Conservation (phyloP, 257 asterid species). For the Fraxinus americana region DNA sequence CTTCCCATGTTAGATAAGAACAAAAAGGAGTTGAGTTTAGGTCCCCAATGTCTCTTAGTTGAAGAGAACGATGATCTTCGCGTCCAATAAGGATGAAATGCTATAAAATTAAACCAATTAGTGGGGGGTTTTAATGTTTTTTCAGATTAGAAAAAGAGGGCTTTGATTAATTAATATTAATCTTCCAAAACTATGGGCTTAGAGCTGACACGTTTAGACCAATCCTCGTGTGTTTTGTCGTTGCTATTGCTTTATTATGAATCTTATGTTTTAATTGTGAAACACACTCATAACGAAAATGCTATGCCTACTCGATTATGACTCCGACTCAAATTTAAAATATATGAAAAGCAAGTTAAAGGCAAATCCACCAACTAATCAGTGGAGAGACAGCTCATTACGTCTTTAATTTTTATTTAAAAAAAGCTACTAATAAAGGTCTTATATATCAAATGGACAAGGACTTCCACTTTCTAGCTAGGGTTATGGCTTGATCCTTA, state of each 20-base stretch:
- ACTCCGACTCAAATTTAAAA: constrained; percentile 17
- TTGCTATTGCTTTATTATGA: neutral
- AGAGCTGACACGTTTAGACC: constrained; percentile 35
- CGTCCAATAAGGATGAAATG: constrained; percentile 25
- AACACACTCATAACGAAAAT: neutral
- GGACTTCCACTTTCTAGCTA: constrained; percentile 47
- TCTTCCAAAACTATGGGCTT: constrained; percentile 35
- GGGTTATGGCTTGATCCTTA: constrained; percentile 28
- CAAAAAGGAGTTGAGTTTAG: neutral
- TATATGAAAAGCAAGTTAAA: constrained; percentile 23
- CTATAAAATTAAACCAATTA: constrained; percentile 24
- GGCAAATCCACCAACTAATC: constrained; percentile 46
- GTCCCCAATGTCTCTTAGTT: neutral
- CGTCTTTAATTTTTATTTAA: constrained; percentile 12
- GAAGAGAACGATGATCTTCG: constrained; percentile 1
- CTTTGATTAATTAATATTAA: constrained; percentile 18
- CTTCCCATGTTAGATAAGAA: neutral
- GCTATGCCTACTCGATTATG: constrained; percentile 37
- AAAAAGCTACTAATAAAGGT: neutral
- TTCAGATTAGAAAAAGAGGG: constrained; percentile 29
- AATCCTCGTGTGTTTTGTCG: constrained; percentile 23
- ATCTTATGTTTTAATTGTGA: neutral
- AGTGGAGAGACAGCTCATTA: constrained; percentile 36
- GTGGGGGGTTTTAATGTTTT: constrained; percentile 23
- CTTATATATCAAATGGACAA: neutral